phyloP scores from a whole-genome alignment of 2,329 filamentous ascomycete species.

The Fusarium veterinarium region DNA sequence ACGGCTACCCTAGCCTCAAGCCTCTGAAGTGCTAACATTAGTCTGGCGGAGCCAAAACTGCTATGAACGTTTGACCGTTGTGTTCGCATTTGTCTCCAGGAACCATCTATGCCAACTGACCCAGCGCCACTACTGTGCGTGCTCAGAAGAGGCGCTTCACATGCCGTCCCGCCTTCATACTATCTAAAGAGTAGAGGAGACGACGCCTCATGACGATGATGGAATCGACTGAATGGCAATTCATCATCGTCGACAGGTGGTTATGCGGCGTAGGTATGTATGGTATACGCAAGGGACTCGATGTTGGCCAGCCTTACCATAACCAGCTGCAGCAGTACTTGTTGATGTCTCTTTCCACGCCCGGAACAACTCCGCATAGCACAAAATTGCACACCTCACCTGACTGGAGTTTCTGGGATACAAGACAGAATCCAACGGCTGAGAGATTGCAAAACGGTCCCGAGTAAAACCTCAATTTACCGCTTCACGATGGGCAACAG shows the following conservation, averaged over 20 bases:
- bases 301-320: constrained; percentile 16
- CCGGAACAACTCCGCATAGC: constrained; percentile 35
- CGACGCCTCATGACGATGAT: constrained; percentile 18
- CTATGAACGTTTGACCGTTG: constrained; percentile 38
- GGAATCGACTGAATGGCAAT: constrained; percentile 37
- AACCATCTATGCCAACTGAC: constrained; percentile 14
- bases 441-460: constrained; percentile 22
- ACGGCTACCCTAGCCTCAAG: constrained; percentile 4
- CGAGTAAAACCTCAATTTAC: constrained; percentile 22
- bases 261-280: constrained; percentile 7
- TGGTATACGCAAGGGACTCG: constrained; percentile 39
- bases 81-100: constrained; percentile 26
- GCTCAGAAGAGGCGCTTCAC: constrained; percentile 13
- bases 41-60: constrained; percentile 24
- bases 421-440: constrained; percentile 7
- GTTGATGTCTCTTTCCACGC: constrained; percentile 10
- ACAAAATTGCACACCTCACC: constrained; percentile 14
- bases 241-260: constrained; percentile 32
- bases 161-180: constrained; percentile 10
- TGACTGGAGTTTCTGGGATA: background rate
- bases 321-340: constrained; percentile 13
- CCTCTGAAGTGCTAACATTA: constrained; percentile 14
- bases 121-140: constrained; percentile 6
- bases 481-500: constrained; percentile 30
- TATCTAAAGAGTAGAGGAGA: constrained; percentile 10